phyloP scores from a whole-genome alignment of 2,329 filamentous ascomycete species.

The Fusarium bulbicola region DNA sequence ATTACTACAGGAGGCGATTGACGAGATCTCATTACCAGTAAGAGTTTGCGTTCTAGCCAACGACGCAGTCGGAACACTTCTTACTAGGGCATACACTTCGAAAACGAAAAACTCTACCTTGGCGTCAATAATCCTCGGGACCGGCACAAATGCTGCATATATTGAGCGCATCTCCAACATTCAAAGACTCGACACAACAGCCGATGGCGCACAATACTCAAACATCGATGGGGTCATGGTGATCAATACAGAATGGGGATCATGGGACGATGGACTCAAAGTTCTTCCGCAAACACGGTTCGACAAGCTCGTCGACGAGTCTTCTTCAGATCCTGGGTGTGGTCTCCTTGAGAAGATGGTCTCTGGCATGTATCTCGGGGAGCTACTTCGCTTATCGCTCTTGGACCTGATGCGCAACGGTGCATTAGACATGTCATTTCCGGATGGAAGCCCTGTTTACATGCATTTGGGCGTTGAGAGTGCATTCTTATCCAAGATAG shows the following conservation, averaged over 20 bases:
- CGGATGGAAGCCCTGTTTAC: background rate
- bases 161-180: background rate
- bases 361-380: constrained; percentile 1
- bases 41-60: background rate
- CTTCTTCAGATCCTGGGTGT: background rate
- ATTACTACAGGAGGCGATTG: background rate
- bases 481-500: background rate
- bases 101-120: background rate
- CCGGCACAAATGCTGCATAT: constrained; percentile 7
- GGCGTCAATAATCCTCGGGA: background rate
- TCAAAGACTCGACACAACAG: fast-evolving
- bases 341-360: constrained; percentile 17
- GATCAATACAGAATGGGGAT: constrained; percentile 14
- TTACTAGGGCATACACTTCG: background rate
- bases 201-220: fast-evolving
- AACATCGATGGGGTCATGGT: background rate
- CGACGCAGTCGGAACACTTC: background rate
- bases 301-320: background rate
- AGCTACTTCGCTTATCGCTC: background rate
- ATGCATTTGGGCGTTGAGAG: background rate
- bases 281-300: constrained; percentile 8
- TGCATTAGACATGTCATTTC: background rate
- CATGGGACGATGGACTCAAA: background rate
- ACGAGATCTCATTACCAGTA: background rate
- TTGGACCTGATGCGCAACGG: background rate